Evolutionary conservation across 2,329 filamentous ascomycete species (phyloP).

Genomic region (Aspergillus flavus): DNA sequence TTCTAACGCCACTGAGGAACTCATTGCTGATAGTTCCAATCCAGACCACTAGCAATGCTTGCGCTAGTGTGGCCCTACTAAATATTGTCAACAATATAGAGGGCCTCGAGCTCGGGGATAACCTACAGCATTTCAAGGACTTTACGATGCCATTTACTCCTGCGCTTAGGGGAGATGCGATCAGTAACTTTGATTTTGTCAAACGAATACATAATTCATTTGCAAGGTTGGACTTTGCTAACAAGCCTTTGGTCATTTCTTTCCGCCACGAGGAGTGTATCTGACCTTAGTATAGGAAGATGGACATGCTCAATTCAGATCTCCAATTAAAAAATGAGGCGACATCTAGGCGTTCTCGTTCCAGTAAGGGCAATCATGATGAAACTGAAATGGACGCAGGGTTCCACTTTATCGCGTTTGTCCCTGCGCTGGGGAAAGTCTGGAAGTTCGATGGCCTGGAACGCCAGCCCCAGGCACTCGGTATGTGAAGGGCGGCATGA

Average conservation of each 20-base stretch:
- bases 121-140: constrained; percentile 71
- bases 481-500: constrained; percentile 32
- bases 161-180: constrained; percentile 71
- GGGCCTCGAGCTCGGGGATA: constrained; percentile 67
- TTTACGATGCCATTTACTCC: constrained; percentile 70
- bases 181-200: constrained; percentile 75
- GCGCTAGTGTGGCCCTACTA: constrained; percentile 86
- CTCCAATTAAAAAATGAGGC: constrained; percentile 58
- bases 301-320: constrained; percentile 75
- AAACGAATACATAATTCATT: constrained; percentile 87
- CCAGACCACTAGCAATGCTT: constrained; percentile 79
- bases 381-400: constrained; percentile 61
- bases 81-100: constrained; percentile 90
- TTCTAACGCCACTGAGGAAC: background rate
- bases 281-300: constrained; percentile 54
- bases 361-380: constrained; percentile 43
- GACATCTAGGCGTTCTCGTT: constrained; percentile 40
- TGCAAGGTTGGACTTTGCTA: constrained; percentile 58
- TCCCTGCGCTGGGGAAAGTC: constrained; percentile 71
- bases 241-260: background rate
- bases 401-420: constrained; percentile 88
- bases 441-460: constrained; percentile 92
- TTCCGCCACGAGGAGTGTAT: background rate
- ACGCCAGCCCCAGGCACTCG: constrained; percentile 67
- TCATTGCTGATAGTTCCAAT: constrained; percentile 9